Evolutionary conservation across 306 rosid genomes (phyloP), one percentile per base, ranked within the genome.

Genomic region (Spatholobus suberectus): DNA sequence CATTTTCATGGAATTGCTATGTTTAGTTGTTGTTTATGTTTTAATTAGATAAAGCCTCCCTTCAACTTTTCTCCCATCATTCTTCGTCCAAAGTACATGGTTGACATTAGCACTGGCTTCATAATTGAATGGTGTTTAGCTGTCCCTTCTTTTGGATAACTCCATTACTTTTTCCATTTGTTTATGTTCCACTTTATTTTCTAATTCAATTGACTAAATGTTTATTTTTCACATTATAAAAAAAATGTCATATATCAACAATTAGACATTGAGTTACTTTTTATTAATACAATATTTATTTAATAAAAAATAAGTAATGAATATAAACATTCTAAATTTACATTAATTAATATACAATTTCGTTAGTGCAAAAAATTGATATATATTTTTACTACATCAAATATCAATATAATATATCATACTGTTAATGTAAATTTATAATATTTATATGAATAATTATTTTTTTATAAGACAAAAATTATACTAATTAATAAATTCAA

Each of bases 1-100:
- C 70, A 21, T 69, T 80, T 76, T 34, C 55, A 5, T 29, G 75
- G 44, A 71, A 43, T 66, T 84, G 78, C 84, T 73, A 52, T 72
- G 74, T 82, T 87, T 82, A 55, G 81, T 67, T 80, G n/a, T 78
- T 71, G 70, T 49, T 86, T 63, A 46, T 69, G 77, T 58, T 84
- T 51, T 41, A 24, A 54, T 75, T 49, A 32, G 68, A 72, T 71
- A 43, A 3, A 35, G 6, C 59, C 44, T 74, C 24, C 21, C 35
- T 80, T 80, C 61, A 58, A 44, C 73, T 81, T 80, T 85, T 57
- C 29, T 24, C 79, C 63, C 37, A 59, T 38, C 44, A 47, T 38
- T 82, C 71, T 81, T 70, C 24, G 5, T 29, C 44, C 27, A 79
- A n/a, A 84, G 72, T 66, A 79, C 73, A 47, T 72, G 59, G 62